Base-by-base conservation (phyloP, 1,139 yeast genomes). In the Debaryomycetaceae sp. region DNA sequence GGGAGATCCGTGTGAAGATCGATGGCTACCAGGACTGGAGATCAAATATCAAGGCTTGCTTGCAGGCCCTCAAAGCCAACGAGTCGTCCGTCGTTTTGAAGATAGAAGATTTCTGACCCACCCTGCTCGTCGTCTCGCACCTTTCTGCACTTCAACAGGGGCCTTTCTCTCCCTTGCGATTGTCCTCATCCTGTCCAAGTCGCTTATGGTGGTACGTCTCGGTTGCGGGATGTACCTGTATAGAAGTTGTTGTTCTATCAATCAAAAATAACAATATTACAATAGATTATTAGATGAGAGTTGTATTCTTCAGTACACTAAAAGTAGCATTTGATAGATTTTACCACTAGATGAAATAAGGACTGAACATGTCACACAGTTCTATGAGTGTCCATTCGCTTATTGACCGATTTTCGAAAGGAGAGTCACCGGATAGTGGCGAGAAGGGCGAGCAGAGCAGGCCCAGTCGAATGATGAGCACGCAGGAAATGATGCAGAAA, bases 21-120 rank as follows among this genome's bases (percentile, higher is more conserved):
- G 72, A 68, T 48, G 57, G 55, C 14, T 59, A 55, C 38, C 43
- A 58, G 13, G 78, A 73, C 51, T 74, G 79, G 79, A 58, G 76
- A 49, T 59, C 62, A 39, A 59, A 64, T 39, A 68, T 62, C 51
- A 63, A 62, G 42, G 47, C 55, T 14, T 52, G 56, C 39, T 57
- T 70, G 33, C 59, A 56, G 20, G 48, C 50, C 13, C 53, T 73
- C 46, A 59, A 59, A 39, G 58, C 48, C 20, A 56, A 54, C n/a
- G 78, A 74, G 46, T 68, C 66, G 6, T 68, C 68, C 52, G 50
- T 69, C 5, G 57, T 74, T 11, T 62, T 74, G 34, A 57, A 63
- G 51, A 56, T 74, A 14, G 79, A 74, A 46, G 68, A 67, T 36
- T 72, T 72, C 45, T 73, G 52, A 47, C 1, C 17, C 14, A n/a